Evolutionary conservation across 2,329 filamentous ascomycete genomes (phyloP), one percentile per base, ranked within the genome.

Genomic region (Mycosphaerella sp.): DNA sequence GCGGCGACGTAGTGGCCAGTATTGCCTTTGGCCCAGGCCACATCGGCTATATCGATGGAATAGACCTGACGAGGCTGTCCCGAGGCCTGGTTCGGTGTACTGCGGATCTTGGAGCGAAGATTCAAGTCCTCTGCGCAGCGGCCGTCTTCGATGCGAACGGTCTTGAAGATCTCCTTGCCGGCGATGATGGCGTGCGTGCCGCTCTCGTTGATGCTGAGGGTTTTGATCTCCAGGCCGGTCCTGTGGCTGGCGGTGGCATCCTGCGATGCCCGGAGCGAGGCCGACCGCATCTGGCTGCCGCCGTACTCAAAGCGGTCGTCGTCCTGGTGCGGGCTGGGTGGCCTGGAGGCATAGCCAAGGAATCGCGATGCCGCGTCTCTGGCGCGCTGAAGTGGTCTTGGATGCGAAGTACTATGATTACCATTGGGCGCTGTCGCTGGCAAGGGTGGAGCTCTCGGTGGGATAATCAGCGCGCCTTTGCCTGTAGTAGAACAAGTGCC

Each of bases 161-260:
- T 84, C 67, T 83, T 83, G 61, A 85, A 75, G 50, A 85, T 83
- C 59, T 84, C 80, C 57, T 79, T 79, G 46, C 81, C 81, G 37
- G 79, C 81, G 58, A 85, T 75, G 49, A 85, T 73, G 47, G 80
- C 81, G 71, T 83, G 81, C 53, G 79, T 83, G 52, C 76, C 73
- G 50, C 77, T 73, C 36, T 80, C 79, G 54, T 82, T 84, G 66
- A 82, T 79, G 65, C 84, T 80, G 46, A 85, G 71, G 34, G 81
- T 78, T 39, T 77, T 70, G 61, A 85, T 83, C 55, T 80, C 76
- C 47, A 84, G 75, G 41, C 80, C 80, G n/a, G 81, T 84, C 60
- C 76, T 78, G 66, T 84, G 79, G 61, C 75, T 78, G 52, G 80
- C 73, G 54, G 76, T 79, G 57, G 80, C 75, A 59, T 80, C 78